Conservation (phyloP, 805 yeast genomes). For the Metschnikowia kofuensis region DNA sequence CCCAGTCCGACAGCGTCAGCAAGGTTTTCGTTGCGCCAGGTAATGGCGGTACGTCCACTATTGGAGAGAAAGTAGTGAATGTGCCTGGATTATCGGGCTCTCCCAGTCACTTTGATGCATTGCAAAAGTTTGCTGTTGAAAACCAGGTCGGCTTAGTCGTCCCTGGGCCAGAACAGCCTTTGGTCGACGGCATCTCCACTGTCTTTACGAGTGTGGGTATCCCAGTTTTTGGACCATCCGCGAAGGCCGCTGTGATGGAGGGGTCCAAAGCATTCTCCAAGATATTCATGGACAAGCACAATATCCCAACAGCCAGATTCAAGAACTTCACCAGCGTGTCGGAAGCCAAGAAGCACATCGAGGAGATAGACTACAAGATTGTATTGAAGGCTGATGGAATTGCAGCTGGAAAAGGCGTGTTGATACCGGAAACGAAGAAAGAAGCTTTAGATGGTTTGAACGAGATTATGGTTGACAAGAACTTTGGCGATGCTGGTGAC, state of each 20-base stretch:
- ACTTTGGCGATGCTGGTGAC: conserved; percentile 92
- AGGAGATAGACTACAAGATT: conserved; percentile 63
- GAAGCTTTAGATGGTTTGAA: conserved; percentile 85
- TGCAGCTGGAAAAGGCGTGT: conserved; percentile 98
- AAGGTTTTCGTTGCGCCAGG: conserved; percentile 93
- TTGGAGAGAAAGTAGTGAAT: conserved; percentile 57
- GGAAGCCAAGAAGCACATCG: conserved; percentile 70
- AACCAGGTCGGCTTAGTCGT: conserved; percentile 70
- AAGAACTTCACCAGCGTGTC: conserved; percentile 76
- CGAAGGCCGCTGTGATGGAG: conserved; percentile 88
- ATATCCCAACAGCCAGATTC: conserved; percentile 92
- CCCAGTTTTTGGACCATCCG: conserved; percentile 96
- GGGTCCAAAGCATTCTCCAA: conserved; percentile 95
- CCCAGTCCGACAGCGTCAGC: conserved; percentile 70
- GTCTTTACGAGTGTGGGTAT: conserved; percentile 78
- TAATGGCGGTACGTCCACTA: conserved; percentile 80
- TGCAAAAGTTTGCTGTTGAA: conserved; percentile 72
- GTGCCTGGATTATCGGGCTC: conserved; percentile 62
- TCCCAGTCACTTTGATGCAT: conserved; percentile 61
- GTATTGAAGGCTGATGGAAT: conserved; percentile 97
- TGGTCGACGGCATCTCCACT: conserved; percentile 87
- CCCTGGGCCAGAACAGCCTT: conserved; percentile 99
- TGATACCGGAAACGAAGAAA: conserved; percentile 78
- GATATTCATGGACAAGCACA: conserved; percentile 86
- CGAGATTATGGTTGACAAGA: conserved; percentile 84